These are phyloP conservation scores for Neoboletus subvelutipes DNA, from an alignment of 768 basidiomycete genomes.

Conservation along the genomic window DNA sequence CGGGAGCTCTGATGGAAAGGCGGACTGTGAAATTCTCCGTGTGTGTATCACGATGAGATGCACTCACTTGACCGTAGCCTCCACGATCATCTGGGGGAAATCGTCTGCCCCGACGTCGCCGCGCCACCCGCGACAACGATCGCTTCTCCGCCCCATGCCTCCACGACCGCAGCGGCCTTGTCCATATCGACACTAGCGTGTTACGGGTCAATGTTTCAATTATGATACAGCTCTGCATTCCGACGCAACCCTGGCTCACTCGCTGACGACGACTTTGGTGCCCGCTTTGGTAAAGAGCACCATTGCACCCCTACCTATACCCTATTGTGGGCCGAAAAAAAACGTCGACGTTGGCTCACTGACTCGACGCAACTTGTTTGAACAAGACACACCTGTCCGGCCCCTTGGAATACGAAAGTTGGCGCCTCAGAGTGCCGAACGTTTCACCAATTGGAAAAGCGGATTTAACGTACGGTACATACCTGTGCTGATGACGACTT, in stretches of 20 bases:
- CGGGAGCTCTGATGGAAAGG: slow-evolving; percentile 56
- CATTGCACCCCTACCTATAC: slow-evolving; percentile 75
- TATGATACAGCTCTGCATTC: background rate
- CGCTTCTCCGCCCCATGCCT: slow-evolving; percentile 65
- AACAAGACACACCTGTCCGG: slow-evolving; percentile 60
- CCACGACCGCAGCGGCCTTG: slow-evolving; percentile 63
- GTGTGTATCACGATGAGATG: slow-evolving; percentile 2
- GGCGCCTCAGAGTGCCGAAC: background rate
- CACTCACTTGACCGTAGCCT: slow-evolving; percentile 73
- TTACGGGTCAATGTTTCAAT: slow-evolving; percentile 9
- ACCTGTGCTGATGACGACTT: slow-evolving; percentile 88
- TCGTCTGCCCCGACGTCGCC: slow-evolving; percentile 83
- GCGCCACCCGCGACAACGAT: slow-evolving; percentile 74
- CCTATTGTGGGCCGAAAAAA: slow-evolving; percentile 41
- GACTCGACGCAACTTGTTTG: too few species aligned
- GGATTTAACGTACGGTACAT: slow-evolving; percentile 29
- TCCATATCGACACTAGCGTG: slow-evolving; percentile 63
- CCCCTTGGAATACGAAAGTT: slow-evolving; percentile 44
- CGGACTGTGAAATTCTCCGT: background rate
- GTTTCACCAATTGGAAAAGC: background rate
- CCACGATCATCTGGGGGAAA: slow-evolving; percentile 76
- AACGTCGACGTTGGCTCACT: background rate
- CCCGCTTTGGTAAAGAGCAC: slow-evolving; percentile 82
- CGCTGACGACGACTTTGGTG: slow-evolving; percentile 82
- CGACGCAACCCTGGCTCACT: slow-evolving; percentile 44